Conservation (phyloP, 257 asterid species). For the Nicotiana attenuata region DNA sequence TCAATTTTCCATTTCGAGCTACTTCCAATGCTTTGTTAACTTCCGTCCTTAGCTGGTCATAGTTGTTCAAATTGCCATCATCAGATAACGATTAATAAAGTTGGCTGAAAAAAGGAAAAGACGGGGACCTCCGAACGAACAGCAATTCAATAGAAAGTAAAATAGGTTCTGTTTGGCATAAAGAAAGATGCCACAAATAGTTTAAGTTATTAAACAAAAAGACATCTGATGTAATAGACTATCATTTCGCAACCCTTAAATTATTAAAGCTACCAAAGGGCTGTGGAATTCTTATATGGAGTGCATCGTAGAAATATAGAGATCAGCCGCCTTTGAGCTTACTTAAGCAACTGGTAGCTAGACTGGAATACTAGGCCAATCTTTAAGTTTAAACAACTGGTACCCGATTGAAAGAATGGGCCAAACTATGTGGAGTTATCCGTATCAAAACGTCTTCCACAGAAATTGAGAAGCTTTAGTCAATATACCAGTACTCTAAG, state of each 20-base stretch:
- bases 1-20: constrained; percentile 74
- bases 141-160: neutral
- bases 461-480: no score
- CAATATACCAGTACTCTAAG: no score
- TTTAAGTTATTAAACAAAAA: neutral
- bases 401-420: neutral
- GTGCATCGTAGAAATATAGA: neutral
- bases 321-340: neutral
- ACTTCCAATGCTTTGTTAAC: constrained; percentile 96
- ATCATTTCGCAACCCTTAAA: neutral
- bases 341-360: neutral
- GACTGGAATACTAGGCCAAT: neutral
- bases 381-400: neutral
- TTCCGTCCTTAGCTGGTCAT: constrained; percentile 81
- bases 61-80: constrained; percentile 9
- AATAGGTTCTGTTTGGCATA: neutral
- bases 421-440: neutral
- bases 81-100: neutral
- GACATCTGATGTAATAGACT: neutral
- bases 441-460: no score
- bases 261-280: neutral
- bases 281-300: neutral
- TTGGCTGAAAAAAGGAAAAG: neutral
- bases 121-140: neutral
- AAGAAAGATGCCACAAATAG: neutral